Percentiles rank a stretch among this genome's conserved stretches.
phyloP scores from a whole-genome alignment of 2,329 filamentous ascomycete genomes.

The Monosporascus sp. region DNA sequence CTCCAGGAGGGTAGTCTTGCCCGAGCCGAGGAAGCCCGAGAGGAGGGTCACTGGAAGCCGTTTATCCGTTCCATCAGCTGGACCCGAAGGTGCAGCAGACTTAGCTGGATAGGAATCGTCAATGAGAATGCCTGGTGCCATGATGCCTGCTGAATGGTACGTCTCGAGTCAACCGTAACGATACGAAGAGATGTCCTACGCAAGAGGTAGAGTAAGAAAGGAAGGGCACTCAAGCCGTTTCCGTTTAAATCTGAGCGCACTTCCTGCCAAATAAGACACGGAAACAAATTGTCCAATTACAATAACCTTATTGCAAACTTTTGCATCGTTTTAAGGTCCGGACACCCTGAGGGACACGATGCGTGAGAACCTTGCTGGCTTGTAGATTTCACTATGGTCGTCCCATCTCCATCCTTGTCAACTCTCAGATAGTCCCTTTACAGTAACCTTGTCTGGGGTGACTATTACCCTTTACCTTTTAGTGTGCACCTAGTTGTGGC shows the following conservation, averaged over 20 bases:
- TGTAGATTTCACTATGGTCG: too few relatives aligned
- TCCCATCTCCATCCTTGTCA: too few relatives aligned
- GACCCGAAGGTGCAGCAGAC: neutral
- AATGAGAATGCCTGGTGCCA: constrained; percentile 1
- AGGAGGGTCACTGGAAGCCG: constrained; percentile 54
- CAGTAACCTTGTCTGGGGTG: too few relatives aligned
- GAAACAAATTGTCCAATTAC: neutral
- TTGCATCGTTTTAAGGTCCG: neutral
- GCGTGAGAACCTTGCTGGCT: neutral
- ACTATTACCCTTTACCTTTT: too few relatives aligned
- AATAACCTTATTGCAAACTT: neutral
- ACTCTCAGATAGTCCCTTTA: too few relatives aligned
- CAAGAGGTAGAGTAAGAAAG: neutral
- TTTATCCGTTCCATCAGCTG: neutral
- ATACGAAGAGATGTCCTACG: neutral
- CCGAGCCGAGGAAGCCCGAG: constrained; percentile 59
- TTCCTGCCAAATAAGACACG: too few relatives aligned
- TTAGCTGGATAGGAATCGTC: neutral
- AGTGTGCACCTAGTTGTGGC: too few relatives aligned
- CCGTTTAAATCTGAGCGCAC: too few relatives aligned
- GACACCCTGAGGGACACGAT: neutral
- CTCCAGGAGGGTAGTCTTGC: constrained; percentile 66
- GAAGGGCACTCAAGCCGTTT: too few relatives aligned
- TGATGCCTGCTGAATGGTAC: neutral
- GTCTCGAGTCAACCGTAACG: neutral